Evolutionary conservation across 1,284 basidiomycete genomes (phyloP), one percentile per base, ranked within the genome.

Genomic region (Ceratobasidium sp.): DNA sequence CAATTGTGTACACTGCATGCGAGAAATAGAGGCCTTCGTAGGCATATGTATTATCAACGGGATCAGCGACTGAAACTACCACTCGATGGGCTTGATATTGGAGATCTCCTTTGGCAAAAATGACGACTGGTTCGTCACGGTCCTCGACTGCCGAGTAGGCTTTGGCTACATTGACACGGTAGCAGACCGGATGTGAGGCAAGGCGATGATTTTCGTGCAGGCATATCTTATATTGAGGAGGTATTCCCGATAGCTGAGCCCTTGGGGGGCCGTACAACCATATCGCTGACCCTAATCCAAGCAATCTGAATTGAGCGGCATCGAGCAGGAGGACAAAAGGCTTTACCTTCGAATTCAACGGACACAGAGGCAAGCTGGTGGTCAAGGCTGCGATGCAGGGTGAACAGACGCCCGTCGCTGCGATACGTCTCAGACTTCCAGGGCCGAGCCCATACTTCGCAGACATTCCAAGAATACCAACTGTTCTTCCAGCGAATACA

Each of bases 231-330:
- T 62, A 62, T 18, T 62, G 41, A 2, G 59, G 59, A 9, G 28
- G 41, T 13, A 32, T 46, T 2, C 11, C 7, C 43, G 44, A 1
- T 7, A 62, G 26, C n/a, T 47, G 41, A 32, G 59, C 44, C 16
- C 43, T 38, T 6, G 59, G 59, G 5, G 59, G 59, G 16, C 59
- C 59, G 16, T 62, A 62, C n/a, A 62, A 43, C 59, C 59, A 62
- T 13, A 62, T 62, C 11, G 59, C 59, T 30, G 44, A 26, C 11
- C 59, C 59, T 62, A 58, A 21, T 21, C 7, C 46, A 49, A 49
- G 26, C 6, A 23, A 58, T n/a, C 16, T 26, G 30, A 35, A 3
- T 16, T 58, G 14, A 55, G 52, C 52, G n/a, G n/a, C n/a, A 49
- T 49, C 16, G 16, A n/a, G 4, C 55, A 32, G 9, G n/a, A 9